A percentile compares a stretch with the other conserved stretches of the same genome.
Evolutionary conservation across 352 stramenopile species (phyloP).

Genomic region (Pythium chondricola): DNA sequence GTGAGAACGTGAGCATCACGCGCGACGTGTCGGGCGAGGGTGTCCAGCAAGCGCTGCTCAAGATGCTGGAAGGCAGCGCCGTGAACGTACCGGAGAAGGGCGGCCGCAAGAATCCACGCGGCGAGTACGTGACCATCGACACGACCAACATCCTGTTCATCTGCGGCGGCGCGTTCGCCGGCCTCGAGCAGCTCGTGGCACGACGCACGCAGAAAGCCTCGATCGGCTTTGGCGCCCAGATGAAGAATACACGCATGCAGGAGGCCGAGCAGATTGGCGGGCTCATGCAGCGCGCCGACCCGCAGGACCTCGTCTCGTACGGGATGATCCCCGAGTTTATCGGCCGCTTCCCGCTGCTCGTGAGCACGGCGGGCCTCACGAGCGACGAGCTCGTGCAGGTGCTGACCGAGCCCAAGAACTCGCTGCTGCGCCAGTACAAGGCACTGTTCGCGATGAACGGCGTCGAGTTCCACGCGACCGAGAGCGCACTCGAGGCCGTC

Average conservation of each 20-base stretch:
- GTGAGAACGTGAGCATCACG: constrained; percentile 91
- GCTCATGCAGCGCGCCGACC: constrained; percentile 91
- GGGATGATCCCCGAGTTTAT: constrained; percentile 99
- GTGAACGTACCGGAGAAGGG: constrained; percentile 98
- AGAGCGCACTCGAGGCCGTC: constrained; percentile 92
- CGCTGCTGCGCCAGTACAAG: constrained; percentile 96
- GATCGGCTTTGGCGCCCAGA: constrained; percentile 97
- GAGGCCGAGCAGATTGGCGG: constrained; percentile 84
- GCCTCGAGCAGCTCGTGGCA: constrained; percentile 93
- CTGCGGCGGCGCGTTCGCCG: constrained; percentile 95
- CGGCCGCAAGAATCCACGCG: constrained; percentile 94
- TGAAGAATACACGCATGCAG: constrained; percentile 73
- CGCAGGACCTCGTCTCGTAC: constrained; percentile 95
- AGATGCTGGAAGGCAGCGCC: constrained; percentile 97
- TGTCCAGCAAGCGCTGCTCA: constrained; percentile 98
- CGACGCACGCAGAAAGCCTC: constrained; percentile 89
- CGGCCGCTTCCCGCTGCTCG: constrained; percentile 95
- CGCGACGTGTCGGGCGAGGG: constrained; percentile 97
- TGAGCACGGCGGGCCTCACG: constrained; percentile 91
- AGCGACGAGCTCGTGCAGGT: constrained; percentile 93
- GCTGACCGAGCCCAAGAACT: constrained; percentile 97
- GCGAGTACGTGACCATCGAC: constrained; percentile 97
- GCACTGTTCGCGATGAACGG: constrained; percentile 95
- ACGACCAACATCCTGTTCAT: constrained; percentile 99
- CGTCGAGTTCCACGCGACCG: constrained; percentile 95